Evolutionary conservation across 2,329 filamentous ascomycete species (phyloP), one percentile per base, ranked within the genome.

Genomic region (Colletotrichum truncatum): DNA sequence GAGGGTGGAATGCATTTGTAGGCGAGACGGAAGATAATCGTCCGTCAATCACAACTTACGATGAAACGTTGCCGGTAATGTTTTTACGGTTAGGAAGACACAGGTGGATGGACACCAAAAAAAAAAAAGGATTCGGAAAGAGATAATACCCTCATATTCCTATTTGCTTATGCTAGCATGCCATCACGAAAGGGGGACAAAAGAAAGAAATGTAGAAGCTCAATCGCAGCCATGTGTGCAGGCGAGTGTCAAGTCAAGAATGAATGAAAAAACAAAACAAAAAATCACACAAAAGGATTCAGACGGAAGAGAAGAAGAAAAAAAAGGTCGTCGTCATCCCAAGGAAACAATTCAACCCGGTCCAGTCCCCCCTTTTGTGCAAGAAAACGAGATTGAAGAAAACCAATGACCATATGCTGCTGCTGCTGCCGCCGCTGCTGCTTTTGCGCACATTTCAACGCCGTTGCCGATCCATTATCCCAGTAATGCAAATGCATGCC

Each of bases 1-100:
- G 84, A 88, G 4, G 85, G 83, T 18, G 89, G 89, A 1, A 81
- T 92, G 80, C 88, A 92, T 77, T 76, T 92, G 46, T 91, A 74
- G 81, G 38, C 12, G 25, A 39, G 25, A 11, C n/a, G 10, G 4
- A 10, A 10, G 51, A 26, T 8, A 11, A 26, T 11, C 21, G 16
- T n/a, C 5, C 16, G 5, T 23, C 14, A 32, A 12, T 30, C n/a
- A 39, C n/a, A 18, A 16, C 16, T 46, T 14, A 56, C 7, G 21
- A 34, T 34, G 2, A 49, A 34, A 49, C n/a, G 10, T 18, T 8
- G 16, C 26, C 12, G 46, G 16, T 28, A 25, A 28, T 30, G 39
- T 43, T 43, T 12, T 43, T 21, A 21, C n/a, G 11, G n/a, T 32
- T 32, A 0, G 16, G 46, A 43, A 49, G 23, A 46, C 4, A 32